Base-by-base conservation (phyloP, 345 rosid species). In the Excoecaria cochinchinensis region DNA sequence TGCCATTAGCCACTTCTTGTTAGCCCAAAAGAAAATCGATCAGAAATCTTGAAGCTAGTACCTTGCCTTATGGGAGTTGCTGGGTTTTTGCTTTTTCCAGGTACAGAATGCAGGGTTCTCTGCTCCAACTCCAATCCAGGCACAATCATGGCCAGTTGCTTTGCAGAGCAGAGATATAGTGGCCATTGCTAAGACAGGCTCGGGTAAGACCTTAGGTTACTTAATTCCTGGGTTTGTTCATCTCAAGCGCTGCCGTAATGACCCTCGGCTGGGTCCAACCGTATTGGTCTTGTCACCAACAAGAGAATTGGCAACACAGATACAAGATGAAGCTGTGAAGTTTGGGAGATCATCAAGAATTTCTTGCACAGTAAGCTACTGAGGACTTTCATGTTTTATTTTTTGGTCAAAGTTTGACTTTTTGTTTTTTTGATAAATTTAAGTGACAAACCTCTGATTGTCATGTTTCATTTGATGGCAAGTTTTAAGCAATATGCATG, bases 91-190 rank as follows among this genome's bases (percentile, higher is more conserved):
- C 86, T 79, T 88, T 87, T 93, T 87, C 86, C 91, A 95, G 99
- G 94, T 90, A 83, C 91, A 84, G 71, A 84, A 40, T 87, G 99
- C 99, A 70, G 99, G 99, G 67, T 95, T 95, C 80, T 77, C 94
- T 85, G 83, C 93, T 52, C 99, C 99, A 48, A 95, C 99, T 67
- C 99, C 99, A 74, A 95, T 95, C 85, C 99, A 95, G 88, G 99
- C 99, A 72, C 98, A 93, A 82, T 93, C 99, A 11, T 95, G 99
- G 99, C 98, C 99, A 0, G 86, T 95, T 86, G 96, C 94, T 24
- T 74, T 95, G 86, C 94, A 89, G 84, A 85, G 90, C 82, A 89
- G 90, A 80, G 98, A 95, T 80, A 93, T 93, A 17, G 98, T 95
- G 53, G 99, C 99, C 80, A 84, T 95, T 79, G 99, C 98, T 22